Conservation (phyloP, 768 basidiomycete species). For the Paxillus rubicundulus region DNA sequence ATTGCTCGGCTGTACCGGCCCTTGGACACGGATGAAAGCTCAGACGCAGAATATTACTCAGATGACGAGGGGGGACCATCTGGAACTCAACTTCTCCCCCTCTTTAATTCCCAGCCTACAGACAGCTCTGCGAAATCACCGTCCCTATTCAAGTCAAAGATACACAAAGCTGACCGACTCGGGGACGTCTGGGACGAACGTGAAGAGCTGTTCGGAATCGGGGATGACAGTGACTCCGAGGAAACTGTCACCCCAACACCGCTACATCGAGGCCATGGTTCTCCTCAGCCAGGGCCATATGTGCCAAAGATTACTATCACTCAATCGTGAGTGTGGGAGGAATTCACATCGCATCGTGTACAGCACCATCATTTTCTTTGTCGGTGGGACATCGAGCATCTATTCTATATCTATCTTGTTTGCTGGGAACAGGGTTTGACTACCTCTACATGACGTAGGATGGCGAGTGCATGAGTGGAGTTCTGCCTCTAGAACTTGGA, state of each 20-base stretch:
- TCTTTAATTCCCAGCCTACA: conserved; percentile 28
- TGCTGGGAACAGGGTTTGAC: neutral
- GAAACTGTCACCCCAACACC: conserved; percentile 19
- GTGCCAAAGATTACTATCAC: conserved; percentile 30
- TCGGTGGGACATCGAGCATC: conserved; percentile 5
- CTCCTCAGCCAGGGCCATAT: conserved; percentile 8
- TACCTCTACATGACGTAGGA: conserved; percentile 6
- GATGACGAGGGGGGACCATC: conserved; percentile 43
- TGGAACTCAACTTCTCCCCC: conserved; percentile 60
- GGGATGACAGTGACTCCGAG: conserved; percentile 61
- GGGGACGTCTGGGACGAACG: conserved; percentile 75
- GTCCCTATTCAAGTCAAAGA: conserved; percentile 28
- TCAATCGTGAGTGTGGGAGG: conserved; percentile 17
- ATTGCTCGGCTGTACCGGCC: conserved; percentile 79
- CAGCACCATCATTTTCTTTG: conserved; percentile 19
- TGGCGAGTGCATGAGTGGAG: conserved; percentile 19
- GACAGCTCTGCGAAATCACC: conserved; percentile 18
- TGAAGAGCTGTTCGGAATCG: conserved; percentile 72
- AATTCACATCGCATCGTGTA: conserved; percentile 27
- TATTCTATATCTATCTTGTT: conserved; percentile 11
- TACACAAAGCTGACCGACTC: conserved; percentile 37
- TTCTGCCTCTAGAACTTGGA: conserved; percentile 39
- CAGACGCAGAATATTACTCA: conserved; percentile 49
- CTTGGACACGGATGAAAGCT: conserved; percentile 48
- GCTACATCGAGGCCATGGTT: neutral